Evolutionary conservation across 148 eudicot species (phyloP), one percentile per base, ranked within the genome.

Genomic region (Polygonum aviculare): DNA sequence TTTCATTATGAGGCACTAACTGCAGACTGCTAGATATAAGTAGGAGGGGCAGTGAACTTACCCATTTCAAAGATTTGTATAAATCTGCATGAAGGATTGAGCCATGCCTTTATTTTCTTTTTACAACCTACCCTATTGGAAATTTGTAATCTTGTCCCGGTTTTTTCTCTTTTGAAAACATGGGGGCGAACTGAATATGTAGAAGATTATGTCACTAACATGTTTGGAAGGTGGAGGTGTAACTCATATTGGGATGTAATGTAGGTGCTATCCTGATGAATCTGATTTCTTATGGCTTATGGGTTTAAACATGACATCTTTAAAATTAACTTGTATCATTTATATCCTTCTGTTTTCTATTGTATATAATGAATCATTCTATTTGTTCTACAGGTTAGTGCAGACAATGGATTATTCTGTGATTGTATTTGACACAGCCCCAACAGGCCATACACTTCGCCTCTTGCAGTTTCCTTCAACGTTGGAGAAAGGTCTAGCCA

Each of bases 391-490:
- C 91, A 94, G 98, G 85, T 81, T 94, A 84, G 97, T 94, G 69
- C 96, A 92, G 77, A 88, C 98, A 44, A 89, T 94, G 98, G 98
- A 94, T 79, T 94, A 94, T 82, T 94, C 98, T 51, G 91, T 90
- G 18, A 90, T 94, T 55, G 98, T 94, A 63, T 94, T 94, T 84
- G 98, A 94, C 84, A 94, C 98, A 50, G 98, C 98, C 83, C 98
- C 98, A 49, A 94, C 98, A 40, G 98, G 98, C 39, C 98, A 94
- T 76, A 94, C 98, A 69, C 97, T 94, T 40, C 97, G 98, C 22
- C 86, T 94, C 39, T 84, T 94, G 88, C 98, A 94, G 76, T 92
- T 94, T 80, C 98, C 98, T 41, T 86, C 98, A 80, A 94, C 97
- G 12, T 79, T 94, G 70, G 98, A 94, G 78, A 94, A 94, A 82